phyloP scores from a whole-genome alignment of 2,329 filamentous ascomycete species.

The Thielaviopsis ethacetica region DNA sequence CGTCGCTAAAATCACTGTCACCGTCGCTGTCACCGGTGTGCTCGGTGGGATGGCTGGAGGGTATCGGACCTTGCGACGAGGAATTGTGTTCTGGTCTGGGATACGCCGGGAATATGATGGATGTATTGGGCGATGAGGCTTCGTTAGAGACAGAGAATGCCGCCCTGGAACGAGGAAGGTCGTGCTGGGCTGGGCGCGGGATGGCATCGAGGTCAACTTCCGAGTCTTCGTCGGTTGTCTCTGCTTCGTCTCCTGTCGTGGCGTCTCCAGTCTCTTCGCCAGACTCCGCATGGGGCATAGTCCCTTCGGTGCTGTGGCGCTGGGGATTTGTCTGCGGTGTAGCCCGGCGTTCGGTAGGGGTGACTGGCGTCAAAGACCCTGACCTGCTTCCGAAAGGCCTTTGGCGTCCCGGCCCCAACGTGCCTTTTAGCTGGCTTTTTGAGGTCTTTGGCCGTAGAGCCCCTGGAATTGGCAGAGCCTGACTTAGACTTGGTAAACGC shows the following conservation, averaged over 20 bases:
- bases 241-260: conserved; percentile 13
- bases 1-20: not conserved
- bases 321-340: not conserved
- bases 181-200: conserved; percentile 5
- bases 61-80: not conserved
- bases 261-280: conserved; percentile 22
- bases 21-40: not conserved
- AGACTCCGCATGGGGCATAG: not conserved
- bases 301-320: not conserved
- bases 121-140: not conserved
- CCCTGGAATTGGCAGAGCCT: too few relatives aligned
- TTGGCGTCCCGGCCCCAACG: too few relatives aligned
- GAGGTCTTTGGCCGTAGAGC: too few relatives aligned
- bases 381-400: too few relatives aligned
- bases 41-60: not conserved
- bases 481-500: too few relatives aligned
- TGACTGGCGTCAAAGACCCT: too few relatives aligned
- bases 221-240: not conserved
- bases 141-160: not conserved
- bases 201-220: not conserved
- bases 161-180: conserved; percentile 13
- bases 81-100: not conserved
- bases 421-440: too few relatives aligned
- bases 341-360: too few relatives aligned
- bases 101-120: not conserved